Percentiles rank a stretch among this genome's conserved stretches.
Conservation (phyloP, 164 flowering plant genomes). For the Kalanchoe fedtschenkoi region DNA sequence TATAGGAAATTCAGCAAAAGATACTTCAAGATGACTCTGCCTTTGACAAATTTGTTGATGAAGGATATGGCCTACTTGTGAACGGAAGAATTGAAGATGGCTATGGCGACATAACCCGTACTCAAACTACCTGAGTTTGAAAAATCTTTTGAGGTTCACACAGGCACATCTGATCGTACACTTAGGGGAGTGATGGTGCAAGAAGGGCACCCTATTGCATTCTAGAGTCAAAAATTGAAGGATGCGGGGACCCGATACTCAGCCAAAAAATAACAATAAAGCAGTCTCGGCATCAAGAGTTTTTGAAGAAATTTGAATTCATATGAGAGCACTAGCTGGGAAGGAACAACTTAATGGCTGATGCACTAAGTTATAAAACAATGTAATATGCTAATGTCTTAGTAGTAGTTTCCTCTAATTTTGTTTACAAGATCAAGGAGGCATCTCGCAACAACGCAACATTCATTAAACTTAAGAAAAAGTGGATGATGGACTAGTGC, state of each 20-base stretch:
- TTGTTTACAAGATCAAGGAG: not conserved
- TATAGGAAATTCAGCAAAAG: no score
- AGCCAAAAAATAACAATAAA: not conserved
- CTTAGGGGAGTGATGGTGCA: constrained; percentile 9
- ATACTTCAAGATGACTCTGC: no score
- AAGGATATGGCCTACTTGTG: no score
- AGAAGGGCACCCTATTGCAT: constrained; percentile 3
- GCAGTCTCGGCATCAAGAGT: constrained; percentile 9
- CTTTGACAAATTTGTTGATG: no score
- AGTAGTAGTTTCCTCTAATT: no score
- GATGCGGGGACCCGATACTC: constrained; percentile 2
- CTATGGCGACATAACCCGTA: no score
- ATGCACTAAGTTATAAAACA: not conserved
- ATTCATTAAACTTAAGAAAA: no score
- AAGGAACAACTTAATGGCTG: not conserved
- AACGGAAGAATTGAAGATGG: no score
- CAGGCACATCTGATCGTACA: constrained; percentile 2
- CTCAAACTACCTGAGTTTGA: no score
- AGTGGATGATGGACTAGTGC: no score
- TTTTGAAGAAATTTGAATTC: constrained; percentile 5
- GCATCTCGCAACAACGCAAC: not conserved
- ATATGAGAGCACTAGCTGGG: not conserved
- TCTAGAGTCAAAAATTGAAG: constrained; percentile 3
- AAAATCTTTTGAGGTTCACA: not conserved
- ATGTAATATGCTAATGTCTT: not conserved